Evolutionary conservation across 2,329 filamentous ascomycete species (phyloP), one percentile per base, ranked within the genome.

Genomic region (Diaporthe amygdali): DNA sequence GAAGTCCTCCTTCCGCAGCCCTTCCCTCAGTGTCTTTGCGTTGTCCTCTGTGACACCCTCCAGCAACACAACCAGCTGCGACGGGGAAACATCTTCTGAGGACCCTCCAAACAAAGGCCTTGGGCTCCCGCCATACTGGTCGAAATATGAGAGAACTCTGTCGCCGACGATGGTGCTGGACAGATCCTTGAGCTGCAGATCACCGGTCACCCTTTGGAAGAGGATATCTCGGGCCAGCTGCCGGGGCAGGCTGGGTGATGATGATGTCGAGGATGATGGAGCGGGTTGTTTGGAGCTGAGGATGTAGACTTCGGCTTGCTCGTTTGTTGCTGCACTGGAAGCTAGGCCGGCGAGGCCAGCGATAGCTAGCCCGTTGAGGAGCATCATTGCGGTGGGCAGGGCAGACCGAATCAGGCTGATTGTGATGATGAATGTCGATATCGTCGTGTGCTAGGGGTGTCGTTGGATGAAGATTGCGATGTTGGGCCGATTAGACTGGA

Each of bases 11-110:
- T 76, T 74, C 47, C 74, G 78, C 64, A 86, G 80, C 9, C 84
- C 81, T n/a, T 83, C 80, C 69, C 84, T 82, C 30, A 88, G 69
- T 49, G 78, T 74, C 64, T 79, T 75, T 66, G 84, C 82, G 56
- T 87, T 84, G 51, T 83, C 77, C 20, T 82, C 75, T 22, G 83
- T 85, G 80, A 88, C 82, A 76, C 90, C 89, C 77, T 91, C 86
- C 64, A 92, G 82, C 75, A 90, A 79, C 66, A 92, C 81, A 32
- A 93, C 80, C 47, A 93, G 84, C 79, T 93, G 90, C 66, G 80
- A 73, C 6, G 85, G 83, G 61, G 80, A 77, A 14, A 72, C 71
- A 22, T 77, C 74, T 14, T 80, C 77, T 5, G 78, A 70, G 3
- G 74, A 73, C n/a, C 77, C 80, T 54, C 79, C 81, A 75, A 93